Percentiles rank a stretch among this genome's conserved stretches.
Evolutionary conservation across 2,329 filamentous ascomycete species (phyloP).

Genomic region (Epichloe sp.): DNA sequence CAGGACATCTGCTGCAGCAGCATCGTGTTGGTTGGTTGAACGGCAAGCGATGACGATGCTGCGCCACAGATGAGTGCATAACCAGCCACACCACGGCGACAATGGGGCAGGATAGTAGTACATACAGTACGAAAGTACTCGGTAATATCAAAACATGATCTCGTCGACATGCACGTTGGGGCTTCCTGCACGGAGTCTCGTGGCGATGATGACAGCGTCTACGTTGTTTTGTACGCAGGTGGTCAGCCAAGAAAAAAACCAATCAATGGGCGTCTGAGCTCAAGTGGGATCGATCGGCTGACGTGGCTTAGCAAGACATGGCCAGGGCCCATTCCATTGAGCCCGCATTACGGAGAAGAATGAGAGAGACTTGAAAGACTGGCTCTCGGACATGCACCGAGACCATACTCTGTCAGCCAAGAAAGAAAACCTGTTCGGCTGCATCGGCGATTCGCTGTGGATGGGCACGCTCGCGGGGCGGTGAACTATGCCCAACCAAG

Average conservation of each 20-base stretch:
- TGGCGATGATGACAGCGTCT: background rate
- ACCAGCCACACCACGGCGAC: background rate
- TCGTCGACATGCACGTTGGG: too few species aligned
- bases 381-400: background rate
- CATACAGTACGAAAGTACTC: too few species aligned
- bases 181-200: too few species aligned
- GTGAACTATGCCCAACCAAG: too few species aligned
- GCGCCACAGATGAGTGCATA: background rate
- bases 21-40: background rate
- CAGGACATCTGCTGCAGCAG: background rate
- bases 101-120: too few species aligned
- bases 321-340: background rate
- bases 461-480: too few species aligned
- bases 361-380: too few species aligned
- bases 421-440: background rate
- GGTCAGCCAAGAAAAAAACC: too few species aligned
- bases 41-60: background rate
- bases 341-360: too few species aligned
- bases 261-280: too few species aligned
- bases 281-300: too few species aligned
- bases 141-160: too few species aligned
- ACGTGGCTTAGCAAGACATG: background rate
- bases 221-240: background rate
- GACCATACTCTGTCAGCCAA: background rate
- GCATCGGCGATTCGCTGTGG: background rate